phyloP scores from a whole-genome alignment of 176 grass and related monocot genomes.

The Musa acuminata region DNA sequence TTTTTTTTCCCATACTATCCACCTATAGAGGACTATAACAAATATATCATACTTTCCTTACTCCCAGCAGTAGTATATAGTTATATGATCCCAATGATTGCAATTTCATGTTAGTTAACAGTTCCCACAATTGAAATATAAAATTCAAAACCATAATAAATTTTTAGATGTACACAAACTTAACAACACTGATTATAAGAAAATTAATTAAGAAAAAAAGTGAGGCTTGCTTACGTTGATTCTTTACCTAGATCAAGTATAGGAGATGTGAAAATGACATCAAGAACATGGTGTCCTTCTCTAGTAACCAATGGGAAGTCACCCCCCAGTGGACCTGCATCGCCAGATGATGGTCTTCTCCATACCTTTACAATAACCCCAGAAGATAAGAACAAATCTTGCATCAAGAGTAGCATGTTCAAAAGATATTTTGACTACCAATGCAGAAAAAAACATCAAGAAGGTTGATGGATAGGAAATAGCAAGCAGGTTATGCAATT shows the following conservation, averaged over 20 bases:
- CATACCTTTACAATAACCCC: constrained; percentile 56
- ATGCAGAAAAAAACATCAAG: background rate
- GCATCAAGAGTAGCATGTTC: background rate
- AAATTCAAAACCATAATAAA: background rate
- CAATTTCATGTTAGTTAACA: background rate
- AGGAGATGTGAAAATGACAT: constrained; percentile 83
- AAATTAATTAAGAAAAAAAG: background rate
- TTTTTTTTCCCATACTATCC: background rate
- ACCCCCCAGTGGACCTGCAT: constrained; percentile 53
- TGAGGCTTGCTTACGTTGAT: background rate
- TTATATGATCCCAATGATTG: background rate
- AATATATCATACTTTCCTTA: background rate
- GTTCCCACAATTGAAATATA: background rate
- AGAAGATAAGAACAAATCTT: background rate
- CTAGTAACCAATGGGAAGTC: constrained; percentile 72
- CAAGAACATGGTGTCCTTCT: constrained; percentile 65
- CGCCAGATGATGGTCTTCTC: constrained; percentile 73
- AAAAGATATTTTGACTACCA: background rate
- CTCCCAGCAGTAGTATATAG: background rate
- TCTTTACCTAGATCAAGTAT: constrained; percentile 58
- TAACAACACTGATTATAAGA: background rate
- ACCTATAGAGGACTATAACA: no score
- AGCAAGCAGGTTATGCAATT: background rate
- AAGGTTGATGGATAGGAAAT: background rate
- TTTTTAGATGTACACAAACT: background rate